phyloP scores from a whole-genome alignment of 1,284 basidiomycete genomes.

The Somion occarium region DNA sequence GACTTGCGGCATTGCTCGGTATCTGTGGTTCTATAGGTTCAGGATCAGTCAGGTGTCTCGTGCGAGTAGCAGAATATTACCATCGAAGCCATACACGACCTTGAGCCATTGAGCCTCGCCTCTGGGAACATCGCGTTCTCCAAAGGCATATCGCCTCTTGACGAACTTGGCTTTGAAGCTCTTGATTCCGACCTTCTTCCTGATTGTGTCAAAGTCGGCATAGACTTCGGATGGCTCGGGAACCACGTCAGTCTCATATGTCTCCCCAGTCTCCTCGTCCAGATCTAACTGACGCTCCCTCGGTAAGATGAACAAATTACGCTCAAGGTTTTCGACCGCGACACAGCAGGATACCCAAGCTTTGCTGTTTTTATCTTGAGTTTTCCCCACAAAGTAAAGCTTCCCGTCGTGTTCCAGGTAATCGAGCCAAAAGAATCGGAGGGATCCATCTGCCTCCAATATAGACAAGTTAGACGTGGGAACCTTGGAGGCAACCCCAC shows the following conservation, averaged over 20 bases:
- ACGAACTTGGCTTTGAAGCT: constrained; percentile 82
- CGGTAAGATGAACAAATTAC: constrained; percentile 93
- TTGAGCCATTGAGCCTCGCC: constrained; percentile 89
- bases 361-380: constrained; percentile 67
- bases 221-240: constrained; percentile 73
- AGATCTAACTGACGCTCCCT: constrained; percentile 62
- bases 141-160: constrained; percentile 91
- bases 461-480: constrained; percentile 47
- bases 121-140: constrained; percentile 77
- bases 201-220: constrained; percentile 79
- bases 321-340: constrained; percentile 80
- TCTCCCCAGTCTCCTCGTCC: constrained; percentile 49
- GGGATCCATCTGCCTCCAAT: constrained; percentile 74
- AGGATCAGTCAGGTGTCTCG: not conserved
- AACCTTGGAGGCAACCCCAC: constrained; percentile 29
- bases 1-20: constrained; percentile 69
- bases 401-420: constrained; percentile 80
- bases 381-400: constrained; percentile 85
- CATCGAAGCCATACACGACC: constrained; percentile 82
- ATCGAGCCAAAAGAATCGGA: constrained; percentile 95
- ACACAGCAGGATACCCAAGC: constrained; percentile 87
- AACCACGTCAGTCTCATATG: constrained; percentile 72
- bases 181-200: constrained; percentile 74
- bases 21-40: constrained; percentile 50
- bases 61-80: constrained; percentile 31